Evolutionary conservation across 257 asterid species (phyloP).

Genomic region (Plectranthus barbatus): DNA sequence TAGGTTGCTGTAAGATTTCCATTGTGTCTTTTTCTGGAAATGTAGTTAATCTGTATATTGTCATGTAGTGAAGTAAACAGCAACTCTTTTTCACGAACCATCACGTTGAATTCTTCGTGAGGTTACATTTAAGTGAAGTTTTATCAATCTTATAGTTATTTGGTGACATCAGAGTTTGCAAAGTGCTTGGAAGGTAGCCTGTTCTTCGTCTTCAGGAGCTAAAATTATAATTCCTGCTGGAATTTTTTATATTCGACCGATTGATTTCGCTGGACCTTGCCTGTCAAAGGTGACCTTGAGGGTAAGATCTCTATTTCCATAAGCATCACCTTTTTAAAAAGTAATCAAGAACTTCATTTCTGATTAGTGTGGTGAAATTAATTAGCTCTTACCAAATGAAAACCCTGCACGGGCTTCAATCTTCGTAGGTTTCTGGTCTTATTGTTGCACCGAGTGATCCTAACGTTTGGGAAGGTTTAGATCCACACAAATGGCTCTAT

Average conservation of each 20-base stretch:
- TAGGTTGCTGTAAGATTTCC: not conserved
- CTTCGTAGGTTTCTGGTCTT: constrained; percentile 42
- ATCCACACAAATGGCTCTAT: constrained; percentile 60
- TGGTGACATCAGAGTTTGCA: constrained; percentile 37
- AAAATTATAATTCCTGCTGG: constrained; percentile 39
- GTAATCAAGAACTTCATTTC: not conserved
- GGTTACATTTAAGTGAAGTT: constrained; percentile 8
- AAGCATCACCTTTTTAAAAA: not conserved
- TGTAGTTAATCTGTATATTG: not conserved
- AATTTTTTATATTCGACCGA: constrained; percentile 36
- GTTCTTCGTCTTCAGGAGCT: constrained; percentile 33
- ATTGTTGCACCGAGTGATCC: constrained; percentile 58
- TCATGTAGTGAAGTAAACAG: not conserved
- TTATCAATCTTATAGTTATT: constrained; percentile 7
- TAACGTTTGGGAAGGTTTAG: constrained; percentile 41
- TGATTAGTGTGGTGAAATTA: not conserved
- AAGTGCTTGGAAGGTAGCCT: constrained; percentile 57
- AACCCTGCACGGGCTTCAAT: not conserved
- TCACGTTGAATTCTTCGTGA: constrained; percentile 15
- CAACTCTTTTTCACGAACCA: not conserved
- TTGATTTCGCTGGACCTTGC: constrained; percentile 61
- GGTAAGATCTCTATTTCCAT: constrained; percentile 28
- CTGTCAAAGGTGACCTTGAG: constrained; percentile 43
- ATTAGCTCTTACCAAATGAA: not conserved
- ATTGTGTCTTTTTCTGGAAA: not conserved